Evolutionary conservation across 768 basidiomycete genomes (phyloP).

Genomic region (Leucosporidium yakuticum): DNA sequence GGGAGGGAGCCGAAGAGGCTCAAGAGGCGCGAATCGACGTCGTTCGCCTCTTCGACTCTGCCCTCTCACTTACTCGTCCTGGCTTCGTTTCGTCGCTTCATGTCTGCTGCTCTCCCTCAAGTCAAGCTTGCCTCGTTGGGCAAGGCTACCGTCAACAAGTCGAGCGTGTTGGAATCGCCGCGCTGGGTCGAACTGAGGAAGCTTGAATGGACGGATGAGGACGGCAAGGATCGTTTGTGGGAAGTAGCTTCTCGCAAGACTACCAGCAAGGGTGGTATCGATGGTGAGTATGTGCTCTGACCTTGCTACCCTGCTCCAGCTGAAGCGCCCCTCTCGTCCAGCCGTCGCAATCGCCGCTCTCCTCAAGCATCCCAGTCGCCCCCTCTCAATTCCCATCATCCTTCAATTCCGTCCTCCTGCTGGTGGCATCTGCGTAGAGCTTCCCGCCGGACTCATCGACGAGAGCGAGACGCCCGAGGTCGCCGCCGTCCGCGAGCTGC

Average conservation of each 20-base stretch:
- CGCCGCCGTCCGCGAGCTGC: slow-evolving; percentile 78
- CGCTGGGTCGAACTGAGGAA: slow-evolving; percentile 75
- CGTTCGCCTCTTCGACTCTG: too few relatives aligned
- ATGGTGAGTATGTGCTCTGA: slow-evolving; percentile 42
- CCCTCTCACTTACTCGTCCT: too few relatives aligned
- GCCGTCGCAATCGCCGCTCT: slow-evolving; percentile 81
- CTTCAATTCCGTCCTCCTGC: slow-evolving; percentile 90
- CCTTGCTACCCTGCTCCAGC: slow-evolving; percentile 48
- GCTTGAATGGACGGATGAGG: slow-evolving; percentile 70
- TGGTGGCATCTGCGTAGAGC: slow-evolving; percentile 46
- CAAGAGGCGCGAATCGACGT: too few relatives aligned
- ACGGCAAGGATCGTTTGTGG: slow-evolving; percentile 77
- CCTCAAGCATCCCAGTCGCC: slow-evolving; percentile 59
- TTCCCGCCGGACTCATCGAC: slow-evolving; percentile 73
- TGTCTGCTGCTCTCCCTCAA: too few relatives aligned
- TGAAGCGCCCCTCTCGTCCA: slow-evolving; percentile 38
- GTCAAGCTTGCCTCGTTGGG: neutral
- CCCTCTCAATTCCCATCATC: slow-evolving; percentile 49
- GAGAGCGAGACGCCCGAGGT: slow-evolving; percentile 72
- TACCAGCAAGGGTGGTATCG: slow-evolving; percentile 66
- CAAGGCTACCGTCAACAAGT: neutral
- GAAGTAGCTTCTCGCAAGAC: slow-evolving; percentile 82
- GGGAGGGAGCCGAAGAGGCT: too few relatives aligned
- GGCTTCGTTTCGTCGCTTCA: too few relatives aligned
- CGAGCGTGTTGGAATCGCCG: neutral